Base-by-base conservation (phyloP, 164 flowering plant species). In the Magnolia sinica region DNA sequence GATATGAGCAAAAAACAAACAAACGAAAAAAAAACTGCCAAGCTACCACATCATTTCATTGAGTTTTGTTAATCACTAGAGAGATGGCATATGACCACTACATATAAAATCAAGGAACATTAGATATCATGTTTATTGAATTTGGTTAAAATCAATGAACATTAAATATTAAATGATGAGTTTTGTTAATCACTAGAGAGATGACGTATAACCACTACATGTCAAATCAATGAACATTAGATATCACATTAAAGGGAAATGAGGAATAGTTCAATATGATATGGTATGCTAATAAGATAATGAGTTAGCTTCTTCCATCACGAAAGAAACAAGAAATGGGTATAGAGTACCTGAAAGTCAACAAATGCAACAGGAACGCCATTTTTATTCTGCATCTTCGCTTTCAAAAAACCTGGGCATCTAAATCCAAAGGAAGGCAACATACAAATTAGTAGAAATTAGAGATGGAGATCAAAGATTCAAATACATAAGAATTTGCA, bases 281-380 rank as follows among this genome's bases (percentile, higher is more conserved):
- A 37, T 37, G 45, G 45, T 37, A 37, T 37, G 45, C 45, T 5
- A 4, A 37, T 37, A 37, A 37, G 45, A 37, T 37, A 31, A 29
- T 13, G 16, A 29, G 71, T 37, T 68, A 2, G 18, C 8, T 29
- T 8, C 49, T 14, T 13, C 45, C 45, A 37, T 37, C 45, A 37
- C 45, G 45, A 37, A 37, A 37, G 45, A 37, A 37, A 37, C 45
- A 37, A 37, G 45, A 37, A 9, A 9, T 55, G 23, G 66, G 9
- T 50, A 78, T 24, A 37, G 23, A 55, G 73, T 81, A 96, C 99
- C 97, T 90, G 91, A 77, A 94, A 96, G 82, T 96, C 98, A 76
- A 96, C 93, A 87, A 96, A 96, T 77, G 99, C 95, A 79, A 94
- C 97, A 59, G 97, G 98, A 69, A 91, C 79, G 67, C 99, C 98